A percentile compares a stretch with the other conserved stretches of the same genome.
Conservation (phyloP, 345 rosid genomes). For the Pistacia vera region DNA sequence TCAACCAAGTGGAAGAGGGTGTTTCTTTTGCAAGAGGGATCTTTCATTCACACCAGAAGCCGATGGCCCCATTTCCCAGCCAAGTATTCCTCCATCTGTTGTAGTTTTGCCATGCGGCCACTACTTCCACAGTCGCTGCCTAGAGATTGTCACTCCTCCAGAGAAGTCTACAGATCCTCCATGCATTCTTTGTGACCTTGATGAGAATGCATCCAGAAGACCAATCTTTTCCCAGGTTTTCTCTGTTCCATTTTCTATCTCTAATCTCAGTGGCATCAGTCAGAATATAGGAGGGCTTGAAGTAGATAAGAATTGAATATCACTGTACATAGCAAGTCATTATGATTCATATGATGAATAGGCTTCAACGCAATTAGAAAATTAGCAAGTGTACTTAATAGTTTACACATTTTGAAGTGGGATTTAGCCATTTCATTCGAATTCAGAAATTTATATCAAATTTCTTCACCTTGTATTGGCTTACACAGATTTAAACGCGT, state of each 20-base stretch:
- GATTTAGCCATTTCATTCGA: not conserved
- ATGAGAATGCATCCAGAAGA: slow-evolving; percentile 14
- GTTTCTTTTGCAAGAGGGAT: slow-evolving; percentile 46
- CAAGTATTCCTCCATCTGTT: slow-evolving; percentile 24
- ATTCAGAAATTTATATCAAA: not conserved
- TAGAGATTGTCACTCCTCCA: slow-evolving; percentile 31
- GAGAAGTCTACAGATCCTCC: slow-evolving; percentile 33
- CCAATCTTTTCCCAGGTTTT: no score
- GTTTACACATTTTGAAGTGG: not conserved
- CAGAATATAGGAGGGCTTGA: not conserved
- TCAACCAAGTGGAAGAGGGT: slow-evolving; percentile 29
- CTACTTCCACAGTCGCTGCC: slow-evolving; percentile 43
- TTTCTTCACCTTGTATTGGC: not conserved
- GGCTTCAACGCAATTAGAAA: not conserved
- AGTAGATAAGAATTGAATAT: not conserved
- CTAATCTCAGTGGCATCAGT: slow-evolving; percentile 1
- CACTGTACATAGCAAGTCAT: not conserved
- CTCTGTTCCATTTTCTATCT: not conserved
- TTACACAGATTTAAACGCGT: no score
- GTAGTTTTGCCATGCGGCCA: slow-evolving; percentile 56
- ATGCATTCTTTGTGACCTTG: slow-evolving; percentile 37
- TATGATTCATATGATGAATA: not conserved
- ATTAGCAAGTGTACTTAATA: not conserved
- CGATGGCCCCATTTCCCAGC: slow-evolving; percentile 24
- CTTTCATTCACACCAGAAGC: slow-evolving; percentile 33